Conservation (phyloP, 176 grass and related monocot genomes). For the Aegilops bicornis region DNA sequence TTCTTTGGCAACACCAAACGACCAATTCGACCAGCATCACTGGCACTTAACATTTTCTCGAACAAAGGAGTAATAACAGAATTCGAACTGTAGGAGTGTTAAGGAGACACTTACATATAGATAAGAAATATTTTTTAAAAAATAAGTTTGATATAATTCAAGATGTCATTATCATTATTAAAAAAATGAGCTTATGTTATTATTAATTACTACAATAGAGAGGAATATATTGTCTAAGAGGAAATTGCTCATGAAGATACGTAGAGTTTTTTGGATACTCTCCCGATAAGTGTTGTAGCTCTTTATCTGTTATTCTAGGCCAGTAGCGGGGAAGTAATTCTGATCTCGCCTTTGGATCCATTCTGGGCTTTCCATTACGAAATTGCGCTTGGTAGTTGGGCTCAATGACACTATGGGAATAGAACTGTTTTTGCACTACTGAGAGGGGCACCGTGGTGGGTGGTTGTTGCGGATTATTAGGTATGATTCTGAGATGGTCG, state of each 20-base stretch:
- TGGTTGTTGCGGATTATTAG: slow-evolving; percentile 47
- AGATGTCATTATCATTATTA: background rate
- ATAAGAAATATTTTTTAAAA: background rate
- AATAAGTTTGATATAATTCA: background rate
- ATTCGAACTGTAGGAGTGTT: slow-evolving; percentile 69
- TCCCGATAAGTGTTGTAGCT: slow-evolving; percentile 86
- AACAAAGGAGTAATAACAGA: slow-evolving; percentile 96
- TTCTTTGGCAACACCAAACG: slow-evolving; percentile 99
- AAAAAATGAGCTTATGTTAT: no score
- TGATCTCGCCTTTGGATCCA: slow-evolving; percentile 71
- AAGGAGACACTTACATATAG: slow-evolving; percentile 43
- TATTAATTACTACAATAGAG: slow-evolving; percentile 4
- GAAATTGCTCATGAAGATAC: slow-evolving; percentile 31
- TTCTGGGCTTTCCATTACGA: slow-evolving; percentile 75
- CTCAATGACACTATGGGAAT: slow-evolving; percentile 45
- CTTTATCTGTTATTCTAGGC: slow-evolving; percentile 98
- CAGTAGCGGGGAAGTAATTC: slow-evolving; percentile 95
- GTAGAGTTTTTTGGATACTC: slow-evolving; percentile 81
- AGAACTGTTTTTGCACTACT: slow-evolving; percentile 55
- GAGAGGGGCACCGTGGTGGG: slow-evolving; percentile 33
- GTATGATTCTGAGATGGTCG: slow-evolving; percentile 46
- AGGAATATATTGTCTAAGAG: slow-evolving; percentile 22
- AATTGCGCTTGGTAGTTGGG: slow-evolving; percentile 54
- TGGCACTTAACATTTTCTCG: slow-evolving; percentile 98
- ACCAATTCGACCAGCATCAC: slow-evolving; percentile 97